Percentiles rank a stretch among this genome's conserved stretches.
These are phyloP conservation scores for Sphaerulina vaccinii DNA, from an alignment of 2,329 filamentous ascomycete species.

Conservation along the genomic window DNA sequence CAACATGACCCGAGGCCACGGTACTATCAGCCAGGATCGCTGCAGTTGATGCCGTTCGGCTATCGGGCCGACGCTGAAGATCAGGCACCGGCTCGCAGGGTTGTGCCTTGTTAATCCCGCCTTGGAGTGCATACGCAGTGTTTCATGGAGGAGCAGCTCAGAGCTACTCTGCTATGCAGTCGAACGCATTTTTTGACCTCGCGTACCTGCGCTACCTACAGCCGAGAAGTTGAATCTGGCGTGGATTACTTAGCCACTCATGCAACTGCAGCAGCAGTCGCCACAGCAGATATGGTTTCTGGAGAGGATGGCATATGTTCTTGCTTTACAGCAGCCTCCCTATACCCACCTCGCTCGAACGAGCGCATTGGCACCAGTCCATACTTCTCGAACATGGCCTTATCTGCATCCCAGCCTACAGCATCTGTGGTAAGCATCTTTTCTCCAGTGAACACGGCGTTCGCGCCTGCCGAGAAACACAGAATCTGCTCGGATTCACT, in stretches of 20 bases:
- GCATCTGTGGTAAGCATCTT: conserved; percentile 94
- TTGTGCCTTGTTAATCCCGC: background rate
- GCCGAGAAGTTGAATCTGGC: too few species aligned
- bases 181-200: too few species aligned
- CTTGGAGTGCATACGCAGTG: too few species aligned
- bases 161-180: too few species aligned
- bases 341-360: conserved; percentile 38
- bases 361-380: conserved; percentile 72
- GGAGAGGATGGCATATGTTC: conserved; percentile 10
- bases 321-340: conserved; percentile 31
- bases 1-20: too few species aligned
- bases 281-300: background rate
- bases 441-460: conserved; percentile 92
- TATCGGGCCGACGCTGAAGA: background rate
- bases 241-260: background rate
- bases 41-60: background rate
- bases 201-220: too few species aligned
- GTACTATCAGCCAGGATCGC: background rate
- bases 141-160: background rate
- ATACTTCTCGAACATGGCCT: conserved; percentile 78
- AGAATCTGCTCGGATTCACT: conserved; percentile 83
- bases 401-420: conserved; percentile 87
- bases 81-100: background rate
- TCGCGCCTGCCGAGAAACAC: conserved; percentile 88
- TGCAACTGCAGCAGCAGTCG: conserved; percentile 4